Evolutionary conservation across 352 stramenopile species (phyloP).

Genomic region (Pythium guiyangense): DNA sequence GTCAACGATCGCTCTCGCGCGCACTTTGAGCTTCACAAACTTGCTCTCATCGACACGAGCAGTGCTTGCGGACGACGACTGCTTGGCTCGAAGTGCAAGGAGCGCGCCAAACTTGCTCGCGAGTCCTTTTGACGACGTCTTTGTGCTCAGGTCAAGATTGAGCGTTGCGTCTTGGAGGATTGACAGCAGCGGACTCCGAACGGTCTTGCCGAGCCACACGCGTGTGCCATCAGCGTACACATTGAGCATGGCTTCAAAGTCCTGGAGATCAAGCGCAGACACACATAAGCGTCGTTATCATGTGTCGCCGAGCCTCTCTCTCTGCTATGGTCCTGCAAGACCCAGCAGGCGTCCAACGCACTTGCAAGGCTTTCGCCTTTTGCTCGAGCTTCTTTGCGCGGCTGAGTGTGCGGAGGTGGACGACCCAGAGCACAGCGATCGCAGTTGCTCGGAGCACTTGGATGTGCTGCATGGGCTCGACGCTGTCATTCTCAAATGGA

Average conservation of each 20-base stretch:
- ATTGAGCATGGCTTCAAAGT: slow-evolving; percentile 54
- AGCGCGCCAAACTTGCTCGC: slow-evolving; percentile 43
- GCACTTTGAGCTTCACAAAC: slow-evolving; percentile 56
- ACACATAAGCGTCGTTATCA: background rate
- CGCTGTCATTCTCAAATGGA: slow-evolving; percentile 19
- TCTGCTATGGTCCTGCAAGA: too few relatives aligned
- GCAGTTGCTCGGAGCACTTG: slow-evolving; percentile 44
- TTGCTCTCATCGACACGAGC: slow-evolving; percentile 11
- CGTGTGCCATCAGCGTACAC: slow-evolving; percentile 68
- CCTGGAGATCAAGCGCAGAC: slow-evolving; percentile 17
- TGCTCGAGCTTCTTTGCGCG: slow-evolving; percentile 30
- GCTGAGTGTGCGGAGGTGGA: slow-evolving; percentile 26
- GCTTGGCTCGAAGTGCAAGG: slow-evolving; percentile 19
- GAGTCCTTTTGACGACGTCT: slow-evolving; percentile 30
- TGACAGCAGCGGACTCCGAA: slow-evolving; percentile 39
- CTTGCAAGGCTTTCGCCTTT: slow-evolving; percentile 27
- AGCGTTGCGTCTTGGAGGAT: slow-evolving; percentile 45
- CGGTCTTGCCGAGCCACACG: slow-evolving; percentile 51
- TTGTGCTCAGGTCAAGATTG: slow-evolving; percentile 40
- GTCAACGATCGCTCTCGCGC: slow-evolving; percentile 50
- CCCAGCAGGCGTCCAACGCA: slow-evolving; percentile 6
- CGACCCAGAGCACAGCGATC: slow-evolving; percentile 20
- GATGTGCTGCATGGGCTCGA: slow-evolving; percentile 18
- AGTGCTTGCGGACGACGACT: background rate
- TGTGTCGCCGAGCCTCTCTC: too few relatives aligned